Conservation (phyloP, 805 yeast species). For the Metschnikowia cerradonensis region DNA sequence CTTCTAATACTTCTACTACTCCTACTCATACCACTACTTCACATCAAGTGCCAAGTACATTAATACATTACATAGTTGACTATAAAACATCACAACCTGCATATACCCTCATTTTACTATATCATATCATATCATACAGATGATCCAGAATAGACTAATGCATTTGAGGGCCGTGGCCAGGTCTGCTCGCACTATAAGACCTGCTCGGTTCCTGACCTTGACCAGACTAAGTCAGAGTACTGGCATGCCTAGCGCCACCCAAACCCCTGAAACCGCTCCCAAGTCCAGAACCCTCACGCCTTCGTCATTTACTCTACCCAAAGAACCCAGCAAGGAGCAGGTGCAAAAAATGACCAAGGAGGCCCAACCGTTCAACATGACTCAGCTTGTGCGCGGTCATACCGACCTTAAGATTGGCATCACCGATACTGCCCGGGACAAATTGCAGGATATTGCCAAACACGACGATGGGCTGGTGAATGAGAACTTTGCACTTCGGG, state of each 20-base stretch:
- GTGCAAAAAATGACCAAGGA: constrained; percentile 8
- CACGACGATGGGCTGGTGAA: constrained; percentile 43
- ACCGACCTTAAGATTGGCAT: constrained; percentile 43
- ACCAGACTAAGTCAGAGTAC: neutral
- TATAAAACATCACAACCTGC: too few relatives aligned
- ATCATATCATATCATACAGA: neutral
- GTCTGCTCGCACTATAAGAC: neutral
- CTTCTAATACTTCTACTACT: neutral
- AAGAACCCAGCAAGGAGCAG: constrained; percentile 8
- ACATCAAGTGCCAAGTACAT: too few relatives aligned
- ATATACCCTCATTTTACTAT: neutral
- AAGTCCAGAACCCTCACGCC: constrained; percentile 22
- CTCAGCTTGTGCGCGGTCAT: constrained; percentile 32
- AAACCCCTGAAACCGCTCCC: too few relatives aligned
- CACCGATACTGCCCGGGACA: constrained; percentile 45
- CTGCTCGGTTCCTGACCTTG: neutral
- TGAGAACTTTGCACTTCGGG: constrained; percentile 60
- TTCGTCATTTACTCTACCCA: constrained; percentile 29
- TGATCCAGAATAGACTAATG: neutral
- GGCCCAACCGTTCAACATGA: constrained; percentile 28
- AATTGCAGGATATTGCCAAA: constrained; percentile 48
- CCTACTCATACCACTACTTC: too few relatives aligned
- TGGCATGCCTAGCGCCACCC: neutral
- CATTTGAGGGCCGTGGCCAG: neutral
- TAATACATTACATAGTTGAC: too few relatives aligned